Conservation (phyloP, 208 protist species). For the Crithidia thermophila region DNA sequence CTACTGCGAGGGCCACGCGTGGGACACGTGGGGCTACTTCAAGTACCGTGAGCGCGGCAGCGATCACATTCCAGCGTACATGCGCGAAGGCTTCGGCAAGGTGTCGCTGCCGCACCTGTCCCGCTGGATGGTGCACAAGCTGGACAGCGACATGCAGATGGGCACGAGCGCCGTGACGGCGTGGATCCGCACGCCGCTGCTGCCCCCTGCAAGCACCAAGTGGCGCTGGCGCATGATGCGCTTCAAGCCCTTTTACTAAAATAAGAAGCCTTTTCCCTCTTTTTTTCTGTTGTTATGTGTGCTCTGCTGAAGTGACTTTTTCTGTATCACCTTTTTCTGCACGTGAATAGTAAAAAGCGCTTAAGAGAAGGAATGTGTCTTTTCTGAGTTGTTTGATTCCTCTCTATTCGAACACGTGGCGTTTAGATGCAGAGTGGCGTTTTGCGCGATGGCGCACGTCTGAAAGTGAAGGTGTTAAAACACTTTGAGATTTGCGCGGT, state of each 20-base stretch:
- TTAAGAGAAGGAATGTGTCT: no score
- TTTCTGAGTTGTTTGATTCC: no score
- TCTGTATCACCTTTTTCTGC: neutral
- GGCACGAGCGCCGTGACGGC: conserved; percentile 72
- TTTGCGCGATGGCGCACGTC: no score
- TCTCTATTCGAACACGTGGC: no score
- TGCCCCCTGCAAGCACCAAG: conserved; percentile 38
- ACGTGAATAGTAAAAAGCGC: no score
- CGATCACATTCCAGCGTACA: conserved; percentile 68
- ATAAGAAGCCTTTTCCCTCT: no score
- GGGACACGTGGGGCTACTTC: conserved; percentile 87
- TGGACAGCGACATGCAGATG: conserved; percentile 84
- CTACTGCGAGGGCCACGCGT: conserved; percentile 83
- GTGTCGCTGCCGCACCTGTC: conserved; percentile 70
- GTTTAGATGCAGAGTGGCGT: no score
- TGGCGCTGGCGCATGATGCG: conserved; percentile 68
- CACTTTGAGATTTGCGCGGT: no score
- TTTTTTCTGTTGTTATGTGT: neutral
- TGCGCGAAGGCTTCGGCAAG: conserved; percentile 81
- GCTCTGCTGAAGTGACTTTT: no score
- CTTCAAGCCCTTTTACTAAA: conserved; percentile 69
- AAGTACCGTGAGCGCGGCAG: conserved; percentile 68
- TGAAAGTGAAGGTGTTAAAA: no score
- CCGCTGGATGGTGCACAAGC: conserved; percentile 85
- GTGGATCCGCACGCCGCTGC: conserved; percentile 70